Evolutionary conservation across 1,284 basidiomycete species (phyloP).

Genomic region (Gomphus sp.): DNA sequence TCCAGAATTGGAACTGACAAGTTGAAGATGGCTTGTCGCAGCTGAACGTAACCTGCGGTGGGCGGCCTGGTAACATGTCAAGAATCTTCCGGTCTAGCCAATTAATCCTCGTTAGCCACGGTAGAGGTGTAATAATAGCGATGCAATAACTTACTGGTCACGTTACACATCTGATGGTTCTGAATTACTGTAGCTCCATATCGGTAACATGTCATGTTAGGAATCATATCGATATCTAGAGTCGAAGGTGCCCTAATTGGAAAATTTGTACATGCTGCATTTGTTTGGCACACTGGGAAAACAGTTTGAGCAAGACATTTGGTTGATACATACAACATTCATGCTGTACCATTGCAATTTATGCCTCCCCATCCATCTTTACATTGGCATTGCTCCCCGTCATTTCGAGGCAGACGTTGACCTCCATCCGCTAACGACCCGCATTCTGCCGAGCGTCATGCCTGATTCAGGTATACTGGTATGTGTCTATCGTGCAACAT

Average conservation of each 20-base stretch:
- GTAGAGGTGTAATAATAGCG: not conserved
- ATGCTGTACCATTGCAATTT: slow-evolving; percentile 85
- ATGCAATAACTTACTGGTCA: slow-evolving; percentile 66
- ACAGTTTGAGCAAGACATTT: slow-evolving; percentile 18
- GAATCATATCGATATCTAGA: slow-evolving; percentile 31
- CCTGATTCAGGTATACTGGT: not conserved
- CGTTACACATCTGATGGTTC: slow-evolving; percentile 96
- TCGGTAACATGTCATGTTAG: slow-evolving; percentile 89
- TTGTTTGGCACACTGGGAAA: slow-evolving; percentile 69
- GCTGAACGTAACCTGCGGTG: slow-evolving; percentile 92
- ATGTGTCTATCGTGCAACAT: slow-evolving; percentile 22
- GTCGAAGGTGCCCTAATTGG: slow-evolving; percentile 47
- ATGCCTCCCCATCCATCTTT: slow-evolving; percentile 92
- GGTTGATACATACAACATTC: slow-evolving; percentile 12
- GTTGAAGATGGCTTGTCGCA: slow-evolving; percentile 55
- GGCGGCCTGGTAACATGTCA: slow-evolving; percentile 80
- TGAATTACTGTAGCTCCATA: slow-evolving; percentile 86
- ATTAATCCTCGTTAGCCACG: not conserved
- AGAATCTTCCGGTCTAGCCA: slow-evolving; percentile 75
- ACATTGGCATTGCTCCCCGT: slow-evolving; percentile 76
- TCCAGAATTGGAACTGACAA: slow-evolving; percentile 97
- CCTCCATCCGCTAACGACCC: slow-evolving; percentile 87
- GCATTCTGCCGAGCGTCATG: slow-evolving; percentile 47
- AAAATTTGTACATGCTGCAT: slow-evolving; percentile 72
- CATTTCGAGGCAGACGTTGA: slow-evolving; percentile 71